Conservation (phyloP, 192 early-diverging fungal genomes). For the Backusella morwellensis region DNA sequence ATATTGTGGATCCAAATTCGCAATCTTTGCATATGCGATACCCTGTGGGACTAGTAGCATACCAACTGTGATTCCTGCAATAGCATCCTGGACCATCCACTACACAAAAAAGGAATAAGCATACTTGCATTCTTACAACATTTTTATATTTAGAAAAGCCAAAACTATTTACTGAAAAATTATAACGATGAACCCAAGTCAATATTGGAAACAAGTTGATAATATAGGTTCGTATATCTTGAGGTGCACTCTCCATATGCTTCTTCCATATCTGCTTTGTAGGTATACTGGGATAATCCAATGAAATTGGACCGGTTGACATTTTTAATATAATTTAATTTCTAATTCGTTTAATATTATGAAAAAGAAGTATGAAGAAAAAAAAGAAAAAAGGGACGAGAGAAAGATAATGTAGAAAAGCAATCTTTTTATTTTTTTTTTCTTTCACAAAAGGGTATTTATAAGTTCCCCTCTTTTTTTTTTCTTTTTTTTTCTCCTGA, state of each 20-base stretch:
- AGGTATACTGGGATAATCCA: neutral
- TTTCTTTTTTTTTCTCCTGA: neutral
- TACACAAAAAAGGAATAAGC: neutral
- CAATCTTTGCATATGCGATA: conserved; percentile 76
- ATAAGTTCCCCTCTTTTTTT: neutral
- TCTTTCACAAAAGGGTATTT: neutral
- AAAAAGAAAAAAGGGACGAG: too few species aligned
- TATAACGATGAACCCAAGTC: conserved; percentile 33
- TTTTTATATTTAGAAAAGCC: neutral
- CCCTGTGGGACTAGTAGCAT: conserved; percentile 73
- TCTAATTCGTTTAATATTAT: neutral
- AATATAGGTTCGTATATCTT: conserved; percentile 9
- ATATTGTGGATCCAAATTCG: conserved; percentile 67
- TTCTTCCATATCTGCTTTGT: conserved; percentile 3
- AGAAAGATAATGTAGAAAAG: neutral
- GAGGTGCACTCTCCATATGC: neutral
- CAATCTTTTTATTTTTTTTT: neutral
- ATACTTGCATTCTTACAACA: neutral
- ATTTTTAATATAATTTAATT: neutral
- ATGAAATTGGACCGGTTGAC: neutral
- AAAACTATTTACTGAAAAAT: conserved; percentile 7
- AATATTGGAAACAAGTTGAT: conserved; percentile 30
- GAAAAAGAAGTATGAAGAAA: too few species aligned
- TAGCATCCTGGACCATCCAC: conserved; percentile 65
- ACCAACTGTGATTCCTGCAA: conserved; percentile 76